Evolutionary conservation across 2,329 filamentous ascomycete species (phyloP), one percentile per base, ranked within the genome.

Genomic region (Aspergillus awamori): DNA sequence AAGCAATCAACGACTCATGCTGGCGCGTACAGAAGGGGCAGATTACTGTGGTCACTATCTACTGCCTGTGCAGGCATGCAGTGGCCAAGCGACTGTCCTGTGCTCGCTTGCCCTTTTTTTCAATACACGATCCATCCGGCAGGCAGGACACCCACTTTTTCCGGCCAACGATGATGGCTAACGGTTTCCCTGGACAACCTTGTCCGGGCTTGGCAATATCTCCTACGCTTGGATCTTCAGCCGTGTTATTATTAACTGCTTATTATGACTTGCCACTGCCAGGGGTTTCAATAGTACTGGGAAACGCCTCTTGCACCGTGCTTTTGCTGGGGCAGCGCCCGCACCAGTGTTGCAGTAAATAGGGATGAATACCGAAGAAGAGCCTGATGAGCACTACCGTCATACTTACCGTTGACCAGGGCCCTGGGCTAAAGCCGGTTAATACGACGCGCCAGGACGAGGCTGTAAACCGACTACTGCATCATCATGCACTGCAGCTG

Each of bases 141-240:
- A 51, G 33, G n/a, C 22, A 51, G 39, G 36, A 26, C 20, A 49
- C 22, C 47, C 47, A 51, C 47, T 51, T 20, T 26, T 26, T 47
- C 39, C 28, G 39, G 36, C 39, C 53, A 39, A 47, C 39, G 26
- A 56, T 30, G 38, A 56, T 17, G 11, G 48, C 54, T 53, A 59
- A 61, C 54, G 53, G 62, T 53, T 33, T 43, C 47, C 54, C 33
- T 55, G n/a, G 43, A 49, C 62, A 62, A 60, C 55, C 60, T 59
- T 61, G 60, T 59, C 52, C 24, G 11, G 53, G n/a, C 60, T 61
- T 66, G 62, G 60, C 62, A 57, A 54, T 47, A 53, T 58, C 52
- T 41, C 38, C 30, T 24, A 36, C 39, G 30, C 22, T 22, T 43
- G 11, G 39, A 33, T 54, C 54, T 52, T 64, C 52, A 57, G 28